Percentiles rank a stretch among this genome's conserved stretches.
Conservation (phyloP, 805 yeast genomes). For the Grigorovia transvaalensis region DNA sequence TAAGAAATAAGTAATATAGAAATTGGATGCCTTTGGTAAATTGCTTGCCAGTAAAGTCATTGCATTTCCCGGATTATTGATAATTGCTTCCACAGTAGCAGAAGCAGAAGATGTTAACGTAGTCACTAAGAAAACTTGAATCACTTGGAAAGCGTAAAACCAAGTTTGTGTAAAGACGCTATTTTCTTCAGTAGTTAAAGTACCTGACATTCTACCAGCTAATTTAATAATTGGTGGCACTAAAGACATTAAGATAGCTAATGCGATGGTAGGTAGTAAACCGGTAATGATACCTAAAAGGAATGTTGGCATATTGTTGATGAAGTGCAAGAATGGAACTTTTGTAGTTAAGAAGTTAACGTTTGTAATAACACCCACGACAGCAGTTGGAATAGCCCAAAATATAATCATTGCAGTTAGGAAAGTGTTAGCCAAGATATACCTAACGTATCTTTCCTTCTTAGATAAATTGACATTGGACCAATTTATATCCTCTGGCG, state of each 20-base stretch:
- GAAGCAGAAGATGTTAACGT: conserved; percentile 77
- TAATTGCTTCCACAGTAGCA: conserved; percentile 61
- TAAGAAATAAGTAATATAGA: conserved; percentile 73
- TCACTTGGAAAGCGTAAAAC: conserved; percentile 83
- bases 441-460: conserved; percentile 47
- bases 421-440: conserved; percentile 49
- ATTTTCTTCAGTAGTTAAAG: conserved; percentile 56
- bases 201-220: conserved; percentile 68
- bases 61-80: conserved; percentile 57
- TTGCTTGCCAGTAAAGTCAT: conserved; percentile 63
- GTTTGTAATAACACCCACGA: conserved; percentile 89
- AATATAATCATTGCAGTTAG: conserved; percentile 63
- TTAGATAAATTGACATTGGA: conserved; percentile 52
- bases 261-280: conserved; percentile 69
- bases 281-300: conserved; percentile 81
- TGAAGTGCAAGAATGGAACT: conserved; percentile 65
- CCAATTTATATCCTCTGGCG: conserved; percentile 86
- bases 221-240: conserved; percentile 76
- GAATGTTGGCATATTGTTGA: conserved; percentile 58
- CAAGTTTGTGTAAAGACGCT: conserved; percentile 81
- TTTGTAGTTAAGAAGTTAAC: conserved; percentile 60
- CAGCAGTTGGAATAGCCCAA: conserved; percentile 98
- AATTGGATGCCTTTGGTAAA: conserved; percentile 84
- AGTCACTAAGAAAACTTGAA: conserved; percentile 77
- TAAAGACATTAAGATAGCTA: conserved; percentile 74